phyloP scores from a whole-genome alignment of 2,329 filamentous ascomycete genomes.

The Paecilomyces sp. region DNA sequence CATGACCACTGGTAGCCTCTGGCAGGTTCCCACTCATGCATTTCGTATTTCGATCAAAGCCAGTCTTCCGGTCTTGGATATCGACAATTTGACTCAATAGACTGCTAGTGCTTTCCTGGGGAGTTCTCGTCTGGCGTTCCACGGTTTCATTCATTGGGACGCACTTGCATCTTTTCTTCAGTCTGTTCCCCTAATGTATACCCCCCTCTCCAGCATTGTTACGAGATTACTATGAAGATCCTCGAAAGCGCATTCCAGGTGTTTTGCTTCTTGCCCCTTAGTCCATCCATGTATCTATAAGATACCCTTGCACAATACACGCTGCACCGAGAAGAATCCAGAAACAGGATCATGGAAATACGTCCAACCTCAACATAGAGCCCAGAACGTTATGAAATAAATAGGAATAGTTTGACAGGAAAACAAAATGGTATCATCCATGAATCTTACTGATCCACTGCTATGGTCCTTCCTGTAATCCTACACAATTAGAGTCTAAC shows the following conservation, averaged over 20 bases:
- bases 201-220: background rate
- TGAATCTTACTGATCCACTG: no score
- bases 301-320: background rate
- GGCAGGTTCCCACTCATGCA: background rate
- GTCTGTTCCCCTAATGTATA: background rate
- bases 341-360: background rate
- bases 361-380: background rate
- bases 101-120: background rate
- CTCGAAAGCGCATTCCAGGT: background rate
- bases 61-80: background rate
- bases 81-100: background rate
- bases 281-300: background rate
- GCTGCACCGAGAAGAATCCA: background rate
- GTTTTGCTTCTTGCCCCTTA: background rate
- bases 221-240: background rate
- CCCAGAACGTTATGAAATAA: background rate
- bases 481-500: no score
- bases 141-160: background rate
- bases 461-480: no score
- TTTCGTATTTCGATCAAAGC: background rate
- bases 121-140: background rate
- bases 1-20: background rate
- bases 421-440: no score
- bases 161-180: background rate
- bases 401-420: no score